phyloP scores from a whole-genome alignment of 1,139 yeast species.

The Diutina scorzettiae region DNA sequence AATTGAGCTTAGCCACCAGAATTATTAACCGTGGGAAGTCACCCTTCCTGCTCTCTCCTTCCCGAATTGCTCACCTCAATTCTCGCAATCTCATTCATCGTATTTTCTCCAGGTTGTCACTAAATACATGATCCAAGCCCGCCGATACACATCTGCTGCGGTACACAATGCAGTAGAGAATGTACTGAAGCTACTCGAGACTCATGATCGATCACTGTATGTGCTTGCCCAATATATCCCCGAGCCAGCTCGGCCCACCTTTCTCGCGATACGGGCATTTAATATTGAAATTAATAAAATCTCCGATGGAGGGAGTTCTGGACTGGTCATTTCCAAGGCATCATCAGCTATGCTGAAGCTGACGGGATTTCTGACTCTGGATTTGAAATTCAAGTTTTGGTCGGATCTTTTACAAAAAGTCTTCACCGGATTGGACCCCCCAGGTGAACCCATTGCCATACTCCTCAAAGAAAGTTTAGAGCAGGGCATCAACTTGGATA shows the following conservation, averaged over 20 bases:
- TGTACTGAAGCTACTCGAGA: slow-evolving; percentile 27
- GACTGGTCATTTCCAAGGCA: slow-evolving; percentile 21
- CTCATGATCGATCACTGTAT: slow-evolving; percentile 53
- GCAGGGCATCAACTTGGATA: slow-evolving; percentile 39
- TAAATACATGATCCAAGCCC: neutral
- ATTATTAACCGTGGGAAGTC: too few relatives aligned
- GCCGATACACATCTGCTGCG: neutral
- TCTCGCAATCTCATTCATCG: too few relatives aligned
- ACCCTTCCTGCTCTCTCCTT: too few relatives aligned
- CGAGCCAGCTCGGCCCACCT: slow-evolving; percentile 50
- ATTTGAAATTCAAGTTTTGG: slow-evolving; percentile 53
- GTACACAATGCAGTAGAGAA: slow-evolving; percentile 31
- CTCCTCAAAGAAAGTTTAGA: slow-evolving; percentile 39
- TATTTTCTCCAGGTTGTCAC: too few relatives aligned
- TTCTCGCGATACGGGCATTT: slow-evolving; percentile 58
- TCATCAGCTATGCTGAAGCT: slow-evolving; percentile 19
- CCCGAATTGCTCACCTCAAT: too few relatives aligned
- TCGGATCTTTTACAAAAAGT: slow-evolving; percentile 36
- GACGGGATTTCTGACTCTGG: slow-evolving; percentile 34
- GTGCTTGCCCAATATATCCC: slow-evolving; percentile 64
- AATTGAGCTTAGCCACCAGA: too few relatives aligned
- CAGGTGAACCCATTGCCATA: slow-evolving; percentile 59
- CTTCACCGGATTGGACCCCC: slow-evolving; percentile 26
- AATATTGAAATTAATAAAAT: slow-evolving; percentile 57
- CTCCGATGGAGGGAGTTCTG: slow-evolving; percentile 31